Percentiles rank a stretch among this genome's conserved stretches.
These are phyloP conservation scores for Alternaria metachromatica DNA, from an alignment of 2,329 filamentous ascomycete genomes.

Conservation along the genomic window DNA sequence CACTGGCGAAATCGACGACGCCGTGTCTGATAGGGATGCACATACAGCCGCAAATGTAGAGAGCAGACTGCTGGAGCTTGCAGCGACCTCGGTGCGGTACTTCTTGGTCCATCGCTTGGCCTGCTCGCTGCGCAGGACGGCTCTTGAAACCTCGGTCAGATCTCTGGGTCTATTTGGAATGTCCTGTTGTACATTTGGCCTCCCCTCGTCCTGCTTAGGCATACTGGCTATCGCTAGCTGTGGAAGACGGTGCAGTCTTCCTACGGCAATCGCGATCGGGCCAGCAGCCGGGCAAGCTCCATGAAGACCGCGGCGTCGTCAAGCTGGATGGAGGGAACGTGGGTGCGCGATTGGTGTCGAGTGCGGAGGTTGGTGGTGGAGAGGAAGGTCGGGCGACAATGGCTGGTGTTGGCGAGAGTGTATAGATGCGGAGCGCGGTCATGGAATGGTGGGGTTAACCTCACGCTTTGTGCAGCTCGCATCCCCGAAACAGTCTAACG, in stretches of 20 bases:
- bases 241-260: slow-evolving; percentile 63
- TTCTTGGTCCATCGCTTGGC: slow-evolving; percentile 69
- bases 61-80: slow-evolving; percentile 76
- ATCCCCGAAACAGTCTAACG: slow-evolving; percentile 28
- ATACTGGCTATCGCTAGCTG: slow-evolving; percentile 56
- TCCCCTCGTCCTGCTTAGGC: slow-evolving; percentile 43
- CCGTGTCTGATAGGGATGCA: background rate
- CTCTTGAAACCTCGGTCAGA: slow-evolving; percentile 45
- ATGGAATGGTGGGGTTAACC: slow-evolving; percentile 48
- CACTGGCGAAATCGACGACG: background rate
- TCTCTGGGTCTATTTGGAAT: slow-evolving; percentile 45
- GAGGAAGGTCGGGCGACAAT: slow-evolving; percentile 34
- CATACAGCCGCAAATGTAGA: slow-evolving; percentile 75
- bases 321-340: slow-evolving; percentile 22
- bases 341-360: slow-evolving; percentile 15
- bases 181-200: slow-evolving; percentile 26
- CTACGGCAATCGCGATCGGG: slow-evolving; percentile 66
- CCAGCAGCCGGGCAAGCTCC: slow-evolving; percentile 61
- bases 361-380: slow-evolving; percentile 4
- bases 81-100: slow-evolving; percentile 82
- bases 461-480: slow-evolving; percentile 33
- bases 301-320: slow-evolving; percentile 54
- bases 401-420: slow-evolving; percentile 27
- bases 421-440: slow-evolving; percentile 32
- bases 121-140: slow-evolving; percentile 49